These are phyloP conservation scores for Lactarius tabidus DNA, from an alignment of 768 basidiomycete species.

Conservation along the genomic window DNA sequence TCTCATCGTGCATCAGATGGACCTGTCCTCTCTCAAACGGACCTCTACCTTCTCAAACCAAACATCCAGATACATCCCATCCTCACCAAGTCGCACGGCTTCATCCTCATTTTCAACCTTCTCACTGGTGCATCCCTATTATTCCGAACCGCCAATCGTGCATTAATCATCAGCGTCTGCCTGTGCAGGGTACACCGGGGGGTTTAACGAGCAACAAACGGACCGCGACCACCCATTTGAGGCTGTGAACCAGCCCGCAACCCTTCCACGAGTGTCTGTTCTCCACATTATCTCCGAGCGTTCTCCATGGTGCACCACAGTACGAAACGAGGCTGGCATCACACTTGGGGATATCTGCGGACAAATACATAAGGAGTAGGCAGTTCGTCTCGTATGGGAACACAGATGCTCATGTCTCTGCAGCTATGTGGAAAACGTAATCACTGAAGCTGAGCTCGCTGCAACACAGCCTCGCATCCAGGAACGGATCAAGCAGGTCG, in stretches of 20 bases:
- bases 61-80: conserved; percentile 73
- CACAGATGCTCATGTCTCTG: conserved; percentile 15
- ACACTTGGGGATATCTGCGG: conserved; percentile 73
- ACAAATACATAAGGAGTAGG: conserved; percentile 73
- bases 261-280: conserved; percentile 37
- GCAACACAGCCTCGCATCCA: conserved; percentile 60
- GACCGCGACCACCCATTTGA: conserved; percentile 55
- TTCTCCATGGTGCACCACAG: conserved; percentile 76
- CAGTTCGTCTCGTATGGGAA: background rate
- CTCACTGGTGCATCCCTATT: conserved; percentile 47
- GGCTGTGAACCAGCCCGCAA: conserved; percentile 38
- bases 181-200: conserved; percentile 51
- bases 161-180: background rate
- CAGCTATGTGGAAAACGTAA: conserved; percentile 65
- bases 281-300: conserved; percentile 39
- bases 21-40: conserved; percentile 73
- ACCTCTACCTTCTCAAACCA: conserved; percentile 71
- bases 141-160: background rate
- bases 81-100: conserved; percentile 44
- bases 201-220: conserved; percentile 56
- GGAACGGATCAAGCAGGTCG: conserved; percentile 65
- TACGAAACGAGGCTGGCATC: conserved; percentile 68
- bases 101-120: conserved; percentile 71
- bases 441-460: conserved; percentile 63
- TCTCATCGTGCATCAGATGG: conserved; percentile 48